These are phyloP conservation scores for Phytophthora niederhauseri DNA, from an alignment of 352 stramenopile genomes.

Conservation along the genomic window DNA sequence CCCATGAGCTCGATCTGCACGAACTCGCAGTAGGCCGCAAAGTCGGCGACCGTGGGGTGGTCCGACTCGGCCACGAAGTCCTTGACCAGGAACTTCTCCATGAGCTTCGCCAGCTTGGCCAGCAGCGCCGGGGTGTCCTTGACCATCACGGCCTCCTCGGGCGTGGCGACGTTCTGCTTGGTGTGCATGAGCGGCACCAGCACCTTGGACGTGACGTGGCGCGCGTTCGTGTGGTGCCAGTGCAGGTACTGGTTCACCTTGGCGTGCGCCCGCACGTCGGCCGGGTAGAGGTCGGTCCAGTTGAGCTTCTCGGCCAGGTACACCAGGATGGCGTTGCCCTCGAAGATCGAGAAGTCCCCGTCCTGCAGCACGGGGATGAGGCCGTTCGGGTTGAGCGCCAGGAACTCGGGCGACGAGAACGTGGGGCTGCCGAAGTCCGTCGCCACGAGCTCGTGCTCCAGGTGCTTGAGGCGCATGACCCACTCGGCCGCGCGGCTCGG, in stretches of 20 bases:
- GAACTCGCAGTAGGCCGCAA: slow-evolving; percentile 51
- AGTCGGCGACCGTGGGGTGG: slow-evolving; percentile 46
- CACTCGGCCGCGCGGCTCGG: slow-evolving; percentile 29
- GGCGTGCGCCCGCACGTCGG: slow-evolving; percentile 44
- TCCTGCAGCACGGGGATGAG: slow-evolving; percentile 37
- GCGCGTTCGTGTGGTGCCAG: slow-evolving; percentile 64
- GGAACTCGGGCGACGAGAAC: slow-evolving; percentile 35
- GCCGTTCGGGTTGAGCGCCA: slow-evolving; percentile 35
- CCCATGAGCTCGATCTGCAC: slow-evolving; percentile 44
- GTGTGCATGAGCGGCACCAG: slow-evolving; percentile 43
- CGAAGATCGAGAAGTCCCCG: slow-evolving; percentile 37
- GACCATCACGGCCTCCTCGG: slow-evolving; percentile 25
- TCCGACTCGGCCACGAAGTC: slow-evolving; percentile 35
- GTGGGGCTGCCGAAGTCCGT: slow-evolving; percentile 30
- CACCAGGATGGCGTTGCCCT: slow-evolving; percentile 45
- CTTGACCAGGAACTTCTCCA: slow-evolving; percentile 42
- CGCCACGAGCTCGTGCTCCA: slow-evolving; percentile 33
- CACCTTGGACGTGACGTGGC: slow-evolving; percentile 47
- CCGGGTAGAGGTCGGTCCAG: slow-evolving; percentile 53
- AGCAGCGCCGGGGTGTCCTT: slow-evolving; percentile 29
- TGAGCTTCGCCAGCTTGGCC: slow-evolving; percentile 23
- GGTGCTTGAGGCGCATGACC: slow-evolving; percentile 40
- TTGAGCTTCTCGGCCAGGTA: slow-evolving; percentile 56
- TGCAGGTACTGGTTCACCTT: slow-evolving; percentile 71
- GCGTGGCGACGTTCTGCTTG: slow-evolving; percentile 33